Evolutionary conservation across 164 flowering plant species (phyloP), one percentile per base, ranked within the genome.

Genomic region (Tinospora cordifolia): DNA sequence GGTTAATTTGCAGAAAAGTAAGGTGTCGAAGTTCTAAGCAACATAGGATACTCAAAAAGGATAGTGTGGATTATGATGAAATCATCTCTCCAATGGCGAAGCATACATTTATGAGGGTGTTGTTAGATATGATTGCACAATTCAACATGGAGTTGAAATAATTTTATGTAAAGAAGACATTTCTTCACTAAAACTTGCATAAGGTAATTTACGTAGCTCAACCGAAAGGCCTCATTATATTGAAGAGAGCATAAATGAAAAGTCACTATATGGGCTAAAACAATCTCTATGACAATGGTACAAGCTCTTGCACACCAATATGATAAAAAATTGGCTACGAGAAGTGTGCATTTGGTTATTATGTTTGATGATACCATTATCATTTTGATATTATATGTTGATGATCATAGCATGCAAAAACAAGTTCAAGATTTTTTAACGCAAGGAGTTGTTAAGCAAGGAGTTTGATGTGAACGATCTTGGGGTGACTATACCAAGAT

Each of bases 231-330:
- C 27, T 63, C 25, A 38, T n/a, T n/a, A n/a, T n/a, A n/a, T 30
- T 12, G 41, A 63, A 63, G 66, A 12, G 11, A n/a, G n/a, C 19
- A 63, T 11, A 24, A 22, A 63, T 15, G 41, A 63, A 0, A 62
- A 62, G 64, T 62, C 11, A 17, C 3, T 59, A 3, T 26, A 22
- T 25, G 64, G 41, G 15, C 41, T 63, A 14, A 63, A 63, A 44
- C 66, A 63, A 63, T 30, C 40, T 11, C 19, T 44, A 30, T 34
- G 66, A n/a, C 66, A 36, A 14, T 63, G 64, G 64, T 60, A 60
- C 14, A 60, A 21, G 10, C 8, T 12, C 3, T 60, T 30, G 7
- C 6, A 63, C 41, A 13, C n/a, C 34, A 34, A 30, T 19, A 63
- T 63, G 66, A 27, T 63, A 1, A 2, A n/a, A 40, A 19, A 36